A percentile compares a stretch with the other conserved stretches of the same genome.
These are phyloP conservation scores for Daldinia concentrica DNA, from an alignment of 495 filamentous ascomycete species.

Conservation along the genomic window DNA sequence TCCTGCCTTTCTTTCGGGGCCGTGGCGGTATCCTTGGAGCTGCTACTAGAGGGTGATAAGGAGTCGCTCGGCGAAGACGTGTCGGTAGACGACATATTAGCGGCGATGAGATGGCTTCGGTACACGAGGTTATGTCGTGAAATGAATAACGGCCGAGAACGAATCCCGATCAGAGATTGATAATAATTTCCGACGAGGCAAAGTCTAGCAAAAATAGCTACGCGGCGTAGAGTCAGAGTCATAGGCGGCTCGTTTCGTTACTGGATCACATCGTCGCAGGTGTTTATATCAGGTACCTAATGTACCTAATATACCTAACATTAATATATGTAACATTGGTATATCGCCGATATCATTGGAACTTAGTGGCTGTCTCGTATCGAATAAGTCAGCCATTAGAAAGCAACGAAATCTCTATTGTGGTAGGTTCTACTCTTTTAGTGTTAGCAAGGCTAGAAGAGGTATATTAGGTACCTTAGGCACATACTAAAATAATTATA, in stretches of 20 bases:
- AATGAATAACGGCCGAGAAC: not conserved
- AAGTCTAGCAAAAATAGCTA: slow-evolving; percentile 13
- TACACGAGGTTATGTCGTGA: slow-evolving; percentile 5
- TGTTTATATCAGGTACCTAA: slow-evolving; percentile 4
- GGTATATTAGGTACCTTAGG: no score
- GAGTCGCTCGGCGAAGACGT: slow-evolving; percentile 9
- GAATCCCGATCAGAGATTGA: not conserved
- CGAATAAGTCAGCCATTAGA: slow-evolving; percentile 44
- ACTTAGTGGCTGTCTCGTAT: not conserved
- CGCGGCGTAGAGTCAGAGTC: slow-evolving; percentile 21
- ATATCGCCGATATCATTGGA: slow-evolving; percentile 2
- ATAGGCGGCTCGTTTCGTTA: slow-evolving; percentile 1
- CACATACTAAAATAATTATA: no score
- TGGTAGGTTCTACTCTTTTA: not conserved
- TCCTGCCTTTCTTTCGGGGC: not conserved
- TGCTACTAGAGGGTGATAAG: not conserved
- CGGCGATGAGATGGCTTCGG: not conserved
- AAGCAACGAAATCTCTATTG: slow-evolving; percentile 12
- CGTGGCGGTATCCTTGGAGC: not conserved
- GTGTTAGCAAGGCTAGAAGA: not conserved
- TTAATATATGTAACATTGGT: not conserved
- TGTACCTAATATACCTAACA: not conserved
- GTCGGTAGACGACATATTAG: slow-evolving; percentile 26
- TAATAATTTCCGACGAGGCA: slow-evolving; percentile 8
- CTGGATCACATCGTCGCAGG: not conserved